These are phyloP conservation scores for Caryopteris hybrid DNA, from an alignment of 305 asterid genomes.

Conservation along the genomic window DNA sequence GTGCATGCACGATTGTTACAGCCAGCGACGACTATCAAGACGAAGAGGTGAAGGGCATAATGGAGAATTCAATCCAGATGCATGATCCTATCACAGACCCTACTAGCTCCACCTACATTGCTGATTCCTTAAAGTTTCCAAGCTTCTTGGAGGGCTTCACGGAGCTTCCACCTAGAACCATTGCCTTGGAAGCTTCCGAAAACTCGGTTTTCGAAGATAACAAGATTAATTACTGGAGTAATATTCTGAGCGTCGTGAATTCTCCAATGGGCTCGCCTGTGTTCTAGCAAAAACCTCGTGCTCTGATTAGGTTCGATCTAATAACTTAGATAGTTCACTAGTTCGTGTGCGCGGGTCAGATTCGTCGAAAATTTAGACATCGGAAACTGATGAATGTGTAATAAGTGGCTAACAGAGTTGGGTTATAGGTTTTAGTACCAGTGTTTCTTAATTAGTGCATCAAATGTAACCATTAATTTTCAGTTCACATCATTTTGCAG, in stretches of 20 bases:
- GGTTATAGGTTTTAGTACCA: no score
- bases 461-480: no score
- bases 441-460: no score
- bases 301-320: not conserved
- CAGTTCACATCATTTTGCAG: no score
- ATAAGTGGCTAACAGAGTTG: no score
- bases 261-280: slow-evolving; percentile 27
- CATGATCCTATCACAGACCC: slow-evolving; percentile 17
- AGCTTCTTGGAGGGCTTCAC: slow-evolving; percentile 31
- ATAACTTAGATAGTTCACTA: not conserved
- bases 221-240: slow-evolving; percentile 35
- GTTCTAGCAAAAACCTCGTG: no score
- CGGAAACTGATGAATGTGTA: no score
- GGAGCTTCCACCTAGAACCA: not conserved
- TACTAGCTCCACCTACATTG: not conserved
- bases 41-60: slow-evolving; percentile 13
- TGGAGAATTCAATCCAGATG: slow-evolving; percentile 20
- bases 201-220: slow-evolving; percentile 20
- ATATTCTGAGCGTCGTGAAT: slow-evolving; percentile 19
- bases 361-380: not conserved
- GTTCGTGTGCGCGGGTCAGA: not conserved
- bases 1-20: not conserved
- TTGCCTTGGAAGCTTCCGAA: not conserved
- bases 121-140: slow-evolving; percentile 26
- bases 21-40: not conserved